phyloP scores from a whole-genome alignment of 768 basidiomycete genomes.

The Termitomyces sp. region DNA sequence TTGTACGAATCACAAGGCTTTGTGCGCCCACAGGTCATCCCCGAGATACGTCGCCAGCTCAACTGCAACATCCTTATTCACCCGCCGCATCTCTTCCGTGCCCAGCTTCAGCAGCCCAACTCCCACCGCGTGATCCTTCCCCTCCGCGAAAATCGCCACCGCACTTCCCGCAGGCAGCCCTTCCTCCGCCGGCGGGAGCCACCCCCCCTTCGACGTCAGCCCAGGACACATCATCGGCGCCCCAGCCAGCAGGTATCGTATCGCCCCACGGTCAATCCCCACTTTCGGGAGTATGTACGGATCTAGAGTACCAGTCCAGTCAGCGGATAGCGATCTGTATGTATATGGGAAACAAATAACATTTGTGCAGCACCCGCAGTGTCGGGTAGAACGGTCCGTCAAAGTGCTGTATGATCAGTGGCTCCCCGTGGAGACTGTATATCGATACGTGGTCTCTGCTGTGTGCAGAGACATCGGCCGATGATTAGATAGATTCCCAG shows the following conservation, averaged over 20 bases:
- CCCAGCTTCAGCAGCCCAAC: slow-evolving; percentile 78
- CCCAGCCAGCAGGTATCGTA: slow-evolving; percentile 91
- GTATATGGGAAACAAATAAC: slow-evolving; percentile 39
- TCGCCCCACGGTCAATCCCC: slow-evolving; percentile 92
- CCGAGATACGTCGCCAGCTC: slow-evolving; percentile 85
- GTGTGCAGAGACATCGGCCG: slow-evolving; percentile 19
- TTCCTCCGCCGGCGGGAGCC: slow-evolving; percentile 68
- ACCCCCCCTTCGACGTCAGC: slow-evolving; percentile 87
- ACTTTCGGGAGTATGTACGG: slow-evolving; percentile 87
- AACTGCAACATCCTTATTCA: slow-evolving; percentile 89
- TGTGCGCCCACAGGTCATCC: slow-evolving; percentile 79
- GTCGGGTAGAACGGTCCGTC: slow-evolving; percentile 93
- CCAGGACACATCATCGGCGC: slow-evolving; percentile 98
- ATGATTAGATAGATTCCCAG: slow-evolving; percentile 15
- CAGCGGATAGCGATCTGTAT: slow-evolving; percentile 2
- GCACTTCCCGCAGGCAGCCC: slow-evolving; percentile 65
- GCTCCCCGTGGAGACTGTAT: slow-evolving; percentile 82
- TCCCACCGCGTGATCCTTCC: slow-evolving; percentile 88
- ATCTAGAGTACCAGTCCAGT: slow-evolving; percentile 46
- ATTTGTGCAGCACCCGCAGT: slow-evolving; percentile 85
- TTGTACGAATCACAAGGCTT: slow-evolving; percentile 44
- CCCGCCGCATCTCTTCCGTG: slow-evolving; percentile 84
- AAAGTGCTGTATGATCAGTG: slow-evolving; percentile 93
- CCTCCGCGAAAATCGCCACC: slow-evolving; percentile 94
- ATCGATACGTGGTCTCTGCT: slow-evolving; percentile 96